Base-by-base conservation (phyloP, 768 basidiomycete species). In the Tylopilus cervinicoccineus region DNA sequence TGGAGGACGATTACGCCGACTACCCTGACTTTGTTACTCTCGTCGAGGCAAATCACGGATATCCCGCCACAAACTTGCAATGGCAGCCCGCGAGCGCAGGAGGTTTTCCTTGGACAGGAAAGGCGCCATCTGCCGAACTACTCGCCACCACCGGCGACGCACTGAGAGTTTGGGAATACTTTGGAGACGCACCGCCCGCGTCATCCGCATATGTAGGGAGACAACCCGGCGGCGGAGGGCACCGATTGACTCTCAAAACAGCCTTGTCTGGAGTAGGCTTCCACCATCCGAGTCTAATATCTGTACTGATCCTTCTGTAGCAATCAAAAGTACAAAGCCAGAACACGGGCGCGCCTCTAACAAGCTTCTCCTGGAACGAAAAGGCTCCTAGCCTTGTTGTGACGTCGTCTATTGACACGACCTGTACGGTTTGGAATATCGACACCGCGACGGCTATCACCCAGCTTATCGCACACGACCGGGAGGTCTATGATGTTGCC, bases 401-500 rank as follows among this genome's bases (percentile, higher is more conserved):
- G 31, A 99, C 96, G 6, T 94, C 95, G 20, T 96, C 93, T 8
- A 95, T 98, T 59, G 96, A 99, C 64, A 99, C 96, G 43, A 96
- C 94, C 13, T 98, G 95, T 66, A 98, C 96, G 2, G 88, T 98
- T 20, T 99, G 96, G 96, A 96, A 99, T 68, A 90, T 99, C 63
- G 88, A 95, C 60, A 91, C 91, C 4, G 81, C 84, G 22, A 85
- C 88, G 7, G 95, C 96, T 22, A 82, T 98, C 63, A 99, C 96
- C 3, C 96, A 98, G 67, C 82, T 99, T 51, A 95, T 96, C 61
- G 93, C 95, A 0, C 95, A 96, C 69, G 93, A 97, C 74, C 83
- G 90, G 39, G 88, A 94, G 71, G 93, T 93, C 13, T 95, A 94
- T 71, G 93, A 97, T 64, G 93, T 96, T 34, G 93, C 93, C n/a